Conservation (phyloP, 1,284 basidiomycete genomes). For the Trichosporon sp. region DNA sequence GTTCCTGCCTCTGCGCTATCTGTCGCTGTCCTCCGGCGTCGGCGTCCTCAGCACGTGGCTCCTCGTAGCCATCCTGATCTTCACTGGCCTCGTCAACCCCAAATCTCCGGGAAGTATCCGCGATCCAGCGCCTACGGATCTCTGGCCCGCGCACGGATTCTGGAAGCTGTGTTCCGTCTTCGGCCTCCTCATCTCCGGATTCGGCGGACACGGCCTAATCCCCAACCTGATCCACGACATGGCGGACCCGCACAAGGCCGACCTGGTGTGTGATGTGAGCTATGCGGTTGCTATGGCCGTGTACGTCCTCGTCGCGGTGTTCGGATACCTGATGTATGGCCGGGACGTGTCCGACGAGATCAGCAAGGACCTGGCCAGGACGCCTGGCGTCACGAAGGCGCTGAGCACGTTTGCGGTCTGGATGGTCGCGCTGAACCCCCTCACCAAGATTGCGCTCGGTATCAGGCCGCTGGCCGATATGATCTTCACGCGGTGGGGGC, state of each 20-base stretch:
- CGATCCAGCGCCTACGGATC: slow-evolving; percentile 64
- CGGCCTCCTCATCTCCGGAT: slow-evolving; percentile 85
- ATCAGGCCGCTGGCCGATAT: slow-evolving; percentile 58
- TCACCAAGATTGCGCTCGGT: slow-evolving; percentile 78
- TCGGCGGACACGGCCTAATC: slow-evolving; percentile 45
- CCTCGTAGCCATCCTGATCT: slow-evolving; percentile 70
- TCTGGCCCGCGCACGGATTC: slow-evolving; percentile 55
- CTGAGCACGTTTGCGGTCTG: slow-evolving; percentile 74
- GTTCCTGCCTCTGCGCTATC: slow-evolving; percentile 74
- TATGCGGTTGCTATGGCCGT: slow-evolving; percentile 67
- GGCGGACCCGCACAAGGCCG: slow-evolving; percentile 72
- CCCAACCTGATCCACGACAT: slow-evolving; percentile 72
- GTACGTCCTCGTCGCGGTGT: slow-evolving; percentile 72
- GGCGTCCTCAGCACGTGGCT: slow-evolving; percentile 72
- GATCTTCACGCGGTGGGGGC: slow-evolving; percentile 30
- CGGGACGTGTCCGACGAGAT: slow-evolving; percentile 75
- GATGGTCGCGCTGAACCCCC: slow-evolving; percentile 57
- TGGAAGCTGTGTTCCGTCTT: slow-evolving; percentile 68
- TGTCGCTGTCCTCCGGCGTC: slow-evolving; percentile 77
- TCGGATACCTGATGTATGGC: slow-evolving; percentile 93
- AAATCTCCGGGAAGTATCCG: slow-evolving; percentile 75
- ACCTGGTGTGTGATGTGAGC: slow-evolving; percentile 34
- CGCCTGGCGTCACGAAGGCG: slow-evolving; percentile 64
- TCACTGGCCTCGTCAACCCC: slow-evolving; percentile 59
- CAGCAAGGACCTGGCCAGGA: slow-evolving; percentile 71